phyloP scores from a whole-genome alignment of 2,329 filamentous ascomycete species.

The Paecilomyces variotii region DNA sequence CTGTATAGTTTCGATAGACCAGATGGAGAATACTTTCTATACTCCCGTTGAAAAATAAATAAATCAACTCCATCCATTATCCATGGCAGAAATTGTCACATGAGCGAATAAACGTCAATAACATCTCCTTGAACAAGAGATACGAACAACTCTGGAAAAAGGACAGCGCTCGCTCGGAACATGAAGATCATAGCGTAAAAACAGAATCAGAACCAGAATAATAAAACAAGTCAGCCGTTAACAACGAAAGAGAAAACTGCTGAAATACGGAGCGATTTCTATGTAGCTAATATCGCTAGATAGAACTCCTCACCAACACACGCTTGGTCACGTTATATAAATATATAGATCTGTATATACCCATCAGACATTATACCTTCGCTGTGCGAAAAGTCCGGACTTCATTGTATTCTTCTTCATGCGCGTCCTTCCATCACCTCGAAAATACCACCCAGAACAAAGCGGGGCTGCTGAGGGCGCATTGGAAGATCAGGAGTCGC shows the following conservation, averaged over 20 bases:
- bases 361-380: background rate
- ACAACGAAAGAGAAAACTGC: background rate
- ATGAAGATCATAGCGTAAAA: background rate
- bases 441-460: conserved; percentile 41
- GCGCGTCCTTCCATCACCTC: conserved; percentile 39
- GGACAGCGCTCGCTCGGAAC: background rate
- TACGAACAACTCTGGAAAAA: background rate
- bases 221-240: background rate
- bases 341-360: background rate
- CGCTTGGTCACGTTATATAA: background rate
- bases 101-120: background rate
- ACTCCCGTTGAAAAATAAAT: background rate
- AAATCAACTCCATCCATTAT: background rate
- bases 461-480: conserved; percentile 21
- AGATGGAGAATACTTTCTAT: background rate
- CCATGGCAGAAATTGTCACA: background rate
- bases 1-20: no score
- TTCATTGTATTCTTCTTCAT: conserved; percentile 8
- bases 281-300: background rate
- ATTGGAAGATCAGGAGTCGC: conserved; percentile 5
- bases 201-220: background rate
- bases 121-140: background rate
- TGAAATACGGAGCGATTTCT: background rate
- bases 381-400: background rate
- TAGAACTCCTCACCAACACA: background rate